A percentile compares a stretch with the other conserved stretches of the same genome.
Evolutionary conservation across 768 basidiomycete species (phyloP).

Genomic region (Xerocomus spinulosus): DNA sequence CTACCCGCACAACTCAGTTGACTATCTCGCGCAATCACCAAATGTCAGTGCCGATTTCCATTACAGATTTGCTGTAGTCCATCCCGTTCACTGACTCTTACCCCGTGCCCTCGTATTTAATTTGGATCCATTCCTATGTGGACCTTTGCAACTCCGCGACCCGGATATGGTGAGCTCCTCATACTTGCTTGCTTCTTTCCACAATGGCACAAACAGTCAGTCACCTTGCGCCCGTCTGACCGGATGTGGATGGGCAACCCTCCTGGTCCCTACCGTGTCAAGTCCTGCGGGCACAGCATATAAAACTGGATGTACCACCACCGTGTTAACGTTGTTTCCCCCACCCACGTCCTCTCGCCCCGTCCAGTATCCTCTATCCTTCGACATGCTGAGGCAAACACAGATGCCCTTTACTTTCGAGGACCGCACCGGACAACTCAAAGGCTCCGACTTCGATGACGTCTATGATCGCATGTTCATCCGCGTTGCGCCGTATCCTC

Average conservation of each 20-base stretch:
- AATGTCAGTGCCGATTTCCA: neutral
- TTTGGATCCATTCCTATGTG: neutral
- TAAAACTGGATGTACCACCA: constrained; percentile 14
- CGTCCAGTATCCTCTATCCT: constrained; percentile 2
- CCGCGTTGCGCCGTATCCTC: constrained; percentile 51
- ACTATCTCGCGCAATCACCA: constrained; percentile 8
- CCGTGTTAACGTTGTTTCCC: constrained; percentile 1
- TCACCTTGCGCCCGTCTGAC: constrained; percentile 22
- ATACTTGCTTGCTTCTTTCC: constrained; percentile 22
- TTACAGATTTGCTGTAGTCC: constrained; percentile 4
- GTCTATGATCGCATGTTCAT: constrained; percentile 74
- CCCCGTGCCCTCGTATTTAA: constrained; percentile 6
- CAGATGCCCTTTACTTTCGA: constrained; percentile 57
- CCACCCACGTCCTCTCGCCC: neutral
- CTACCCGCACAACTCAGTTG: constrained; percentile 5
- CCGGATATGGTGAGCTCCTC: constrained; percentile 25
- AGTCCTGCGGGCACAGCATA: constrained; percentile 19
- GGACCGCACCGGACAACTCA: constrained; percentile 57
- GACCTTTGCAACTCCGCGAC: constrained; percentile 28
- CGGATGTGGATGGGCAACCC: constrained; percentile 19
- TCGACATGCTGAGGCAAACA: constrained; percentile 16
- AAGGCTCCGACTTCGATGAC: constrained; percentile 66
- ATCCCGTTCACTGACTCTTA: neutral
- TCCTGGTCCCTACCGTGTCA: constrained; percentile 12
- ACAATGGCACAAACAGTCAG: constrained; percentile 19